Evolutionary conservation across 2,329 filamentous ascomycete species (phyloP).

Genomic region (Lachnellula suecica): DNA sequence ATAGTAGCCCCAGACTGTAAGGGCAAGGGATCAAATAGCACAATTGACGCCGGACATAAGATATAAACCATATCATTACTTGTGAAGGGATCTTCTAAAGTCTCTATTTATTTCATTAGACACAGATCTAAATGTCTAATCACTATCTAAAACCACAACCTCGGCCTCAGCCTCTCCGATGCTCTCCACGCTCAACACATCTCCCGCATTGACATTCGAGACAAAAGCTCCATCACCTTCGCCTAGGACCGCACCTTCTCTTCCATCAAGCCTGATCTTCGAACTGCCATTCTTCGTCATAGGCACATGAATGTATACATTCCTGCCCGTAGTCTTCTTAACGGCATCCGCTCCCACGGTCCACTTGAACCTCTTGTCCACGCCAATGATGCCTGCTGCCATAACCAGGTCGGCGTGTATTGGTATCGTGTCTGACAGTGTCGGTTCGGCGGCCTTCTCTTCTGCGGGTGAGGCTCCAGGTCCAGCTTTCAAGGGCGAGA

Average conservation of each 20-base stretch:
- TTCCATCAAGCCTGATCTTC: slow-evolving; percentile 66
- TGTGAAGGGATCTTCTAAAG: background rate
- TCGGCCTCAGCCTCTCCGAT: slow-evolving; percentile 68
- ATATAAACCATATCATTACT: background rate
- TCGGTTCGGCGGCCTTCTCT: slow-evolving; percentile 63
- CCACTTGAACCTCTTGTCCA: slow-evolving; percentile 68
- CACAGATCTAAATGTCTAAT: slow-evolving; percentile 16
- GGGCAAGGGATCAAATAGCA: too few relatives aligned
- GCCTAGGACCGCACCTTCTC: slow-evolving; percentile 63
- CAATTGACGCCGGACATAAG: background rate
- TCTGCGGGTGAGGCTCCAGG: slow-evolving; percentile 58
- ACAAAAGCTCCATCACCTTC: slow-evolving; percentile 85
- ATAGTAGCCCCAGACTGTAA: background rate
- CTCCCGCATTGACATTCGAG: slow-evolving; percentile 61
- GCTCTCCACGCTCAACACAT: slow-evolving; percentile 64
- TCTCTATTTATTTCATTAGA: background rate
- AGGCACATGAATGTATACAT: slow-evolving; percentile 78
- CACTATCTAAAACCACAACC: slow-evolving; percentile 30
- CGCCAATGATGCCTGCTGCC: slow-evolving; percentile 72
- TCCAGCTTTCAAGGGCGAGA: slow-evolving; percentile 72
- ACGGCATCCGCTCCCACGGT: slow-evolving; percentile 59
- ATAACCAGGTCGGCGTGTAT: slow-evolving; percentile 84
- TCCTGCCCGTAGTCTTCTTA: slow-evolving; percentile 56
- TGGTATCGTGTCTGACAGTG: slow-evolving; percentile 68
- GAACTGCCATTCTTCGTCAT: slow-evolving; percentile 76